Conservation (phyloP, 768 basidiomycete genomes). For the Tricholomella constricta region DNA sequence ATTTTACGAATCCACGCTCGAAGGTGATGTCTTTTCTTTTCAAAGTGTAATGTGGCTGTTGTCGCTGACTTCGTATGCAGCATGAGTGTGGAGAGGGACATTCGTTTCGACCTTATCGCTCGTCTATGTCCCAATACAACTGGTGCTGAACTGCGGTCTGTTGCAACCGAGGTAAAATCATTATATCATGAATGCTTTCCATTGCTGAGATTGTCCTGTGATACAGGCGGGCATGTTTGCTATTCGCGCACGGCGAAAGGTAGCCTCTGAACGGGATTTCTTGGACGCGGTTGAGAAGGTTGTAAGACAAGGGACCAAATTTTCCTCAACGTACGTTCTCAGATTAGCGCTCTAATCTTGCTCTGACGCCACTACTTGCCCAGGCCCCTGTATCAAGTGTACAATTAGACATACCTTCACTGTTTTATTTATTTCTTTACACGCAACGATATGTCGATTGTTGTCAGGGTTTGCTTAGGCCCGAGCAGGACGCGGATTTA, state of each 20-base stretch:
- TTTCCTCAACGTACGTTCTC: slow-evolving; percentile 86
- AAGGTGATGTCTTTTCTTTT: slow-evolving; percentile 55
- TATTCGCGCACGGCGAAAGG: slow-evolving; percentile 93
- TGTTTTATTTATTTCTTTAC: not conserved
- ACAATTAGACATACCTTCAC: slow-evolving; percentile 64
- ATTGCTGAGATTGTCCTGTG: not conserved
- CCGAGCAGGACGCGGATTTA: not conserved
- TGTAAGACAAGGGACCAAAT: slow-evolving; percentile 95
- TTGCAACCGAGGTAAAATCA: slow-evolving; percentile 84
- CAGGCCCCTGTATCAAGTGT: slow-evolving; percentile 90
- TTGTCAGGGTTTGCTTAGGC: no score
- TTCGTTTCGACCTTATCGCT: slow-evolving; percentile 96
- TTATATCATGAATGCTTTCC: slow-evolving; percentile 1
- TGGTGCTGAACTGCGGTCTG: slow-evolving; percentile 95
- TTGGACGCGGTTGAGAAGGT: slow-evolving; percentile 98
- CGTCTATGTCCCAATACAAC: slow-evolving; percentile 97
- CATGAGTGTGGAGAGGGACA: slow-evolving; percentile 97
- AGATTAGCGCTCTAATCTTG: not conserved
- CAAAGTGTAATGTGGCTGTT: not conserved
- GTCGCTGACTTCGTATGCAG: slow-evolving; percentile 39
- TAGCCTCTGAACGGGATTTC: slow-evolving; percentile 97
- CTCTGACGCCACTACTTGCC: slow-evolving; percentile 14
- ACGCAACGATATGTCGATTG: no score
- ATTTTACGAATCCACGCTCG: slow-evolving; percentile 96
- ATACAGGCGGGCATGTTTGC: slow-evolving; percentile 99